These are phyloP conservation scores for Chalara sp. DNA, from an alignment of 2,329 filamentous ascomycete genomes.

Conservation along the genomic window DNA sequence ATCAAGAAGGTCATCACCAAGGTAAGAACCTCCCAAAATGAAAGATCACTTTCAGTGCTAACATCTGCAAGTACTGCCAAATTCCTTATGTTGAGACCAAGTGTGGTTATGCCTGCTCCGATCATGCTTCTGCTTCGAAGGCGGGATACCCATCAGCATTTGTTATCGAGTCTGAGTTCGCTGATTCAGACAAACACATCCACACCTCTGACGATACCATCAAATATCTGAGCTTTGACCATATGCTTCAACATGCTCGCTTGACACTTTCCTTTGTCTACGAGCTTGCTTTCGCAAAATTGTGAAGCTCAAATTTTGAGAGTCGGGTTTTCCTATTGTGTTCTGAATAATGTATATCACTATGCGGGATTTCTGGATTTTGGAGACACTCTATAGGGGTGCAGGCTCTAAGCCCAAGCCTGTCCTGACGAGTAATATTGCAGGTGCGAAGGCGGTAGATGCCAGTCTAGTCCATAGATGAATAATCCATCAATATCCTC, in stretches of 20 bases:
- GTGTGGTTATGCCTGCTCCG: constrained; percentile 80
- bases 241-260: constrained; percentile 86
- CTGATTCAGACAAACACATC: constrained; percentile 60
- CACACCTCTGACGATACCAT: constrained; percentile 65
- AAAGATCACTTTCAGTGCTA: constrained; percentile 2
- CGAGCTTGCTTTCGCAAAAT: constrained; percentile 70
- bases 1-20: constrained; percentile 82
- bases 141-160: constrained; percentile 70
- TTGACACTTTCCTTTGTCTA: constrained; percentile 79
- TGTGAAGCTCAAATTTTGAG: constrained; percentile 9
- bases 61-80: constrained; percentile 61
- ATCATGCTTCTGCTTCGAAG: constrained; percentile 67
- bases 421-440: too few relatives aligned
- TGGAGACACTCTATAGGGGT: background rate
- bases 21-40: constrained; percentile 28
- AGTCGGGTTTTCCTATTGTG: background rate
- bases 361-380: background rate
- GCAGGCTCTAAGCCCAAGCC: background rate
- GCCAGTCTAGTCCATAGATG: too few relatives aligned
- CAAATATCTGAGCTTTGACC: constrained; percentile 71
- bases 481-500: too few relatives aligned
- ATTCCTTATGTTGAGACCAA: constrained; percentile 84
- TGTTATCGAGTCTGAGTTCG: constrained; percentile 68
- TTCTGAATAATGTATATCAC: background rate
- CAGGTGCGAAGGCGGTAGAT: too few relatives aligned